A percentile compares a stretch with the other conserved stretches of the same genome.
Conservation (phyloP, 352 stramenopile species). For the Phytophthora citricola region DNA sequence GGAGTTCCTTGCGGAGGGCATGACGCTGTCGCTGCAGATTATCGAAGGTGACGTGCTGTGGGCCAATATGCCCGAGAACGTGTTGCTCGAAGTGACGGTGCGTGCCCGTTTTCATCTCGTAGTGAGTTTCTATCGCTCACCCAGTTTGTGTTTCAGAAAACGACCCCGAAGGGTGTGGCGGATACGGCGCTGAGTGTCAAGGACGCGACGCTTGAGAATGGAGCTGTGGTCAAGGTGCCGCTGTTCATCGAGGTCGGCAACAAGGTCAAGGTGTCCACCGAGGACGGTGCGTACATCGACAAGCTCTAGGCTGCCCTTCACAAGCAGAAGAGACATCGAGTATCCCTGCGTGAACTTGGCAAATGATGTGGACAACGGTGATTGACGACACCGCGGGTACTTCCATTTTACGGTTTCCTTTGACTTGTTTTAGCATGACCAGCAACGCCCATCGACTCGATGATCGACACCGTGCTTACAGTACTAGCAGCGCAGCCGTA, state of each 20-base stretch:
- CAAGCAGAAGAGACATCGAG: slow-evolving; percentile 15
- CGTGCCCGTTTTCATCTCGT: slow-evolving; percentile 13
- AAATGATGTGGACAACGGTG: slow-evolving; percentile 12
- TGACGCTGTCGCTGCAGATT: slow-evolving; percentile 85
- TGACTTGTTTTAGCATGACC: not conserved
- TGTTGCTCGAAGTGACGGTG: slow-evolving; percentile 77
- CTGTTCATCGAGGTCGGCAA: slow-evolving; percentile 86
- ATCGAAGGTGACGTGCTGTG: slow-evolving; percentile 85
- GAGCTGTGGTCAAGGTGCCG: slow-evolving; percentile 81
- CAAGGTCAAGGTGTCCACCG: slow-evolving; percentile 73
- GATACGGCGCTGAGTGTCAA: slow-evolving; percentile 84
- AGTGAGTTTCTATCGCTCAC: slow-evolving; percentile 4
- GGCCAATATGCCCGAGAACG: slow-evolving; percentile 87
- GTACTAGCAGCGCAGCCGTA: not conserved
- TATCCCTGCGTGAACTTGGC: not conserved
- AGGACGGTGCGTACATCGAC: slow-evolving; percentile 82
- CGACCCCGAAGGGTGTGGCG: slow-evolving; percentile 77
- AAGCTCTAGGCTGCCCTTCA: slow-evolving; percentile 51
- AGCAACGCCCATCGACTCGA: not conserved
- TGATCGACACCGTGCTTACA: not conserved
- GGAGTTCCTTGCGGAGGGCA: slow-evolving; percentile 81
- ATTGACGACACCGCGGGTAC: slow-evolving; percentile 21
- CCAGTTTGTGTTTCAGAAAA: slow-evolving; percentile 49
- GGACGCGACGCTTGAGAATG: slow-evolving; percentile 83
- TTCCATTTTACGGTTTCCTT: slow-evolving; percentile 16